Conservation (phyloP, 345 rosid species). For the sweet orange (Citrus sinensis) region DVS_A1.0 CM039162.1:6046501-6047000, state of each 20-base stretch:
- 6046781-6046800: neutral
- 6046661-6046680: neutral
- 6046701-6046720: conserved; percentile 86
- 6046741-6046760: conserved; percentile 55
- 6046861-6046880: conserved; percentile 77
- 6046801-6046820: conserved; percentile 21
- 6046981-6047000: conserved; percentile 80
- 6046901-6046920: conserved; percentile 94
- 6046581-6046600: neutral
- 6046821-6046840: conserved; percentile 8
- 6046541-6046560: conserved; percentile 5
- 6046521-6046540: conserved; percentile 4
- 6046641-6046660: neutral
- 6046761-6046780: neutral
- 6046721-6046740: conserved; percentile 82
- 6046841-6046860: conserved; percentile 24
- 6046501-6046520: conserved; percentile 49
- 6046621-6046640: neutral
- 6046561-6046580: neutral
- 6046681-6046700: conserved; percentile 30
- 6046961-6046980: conserved; percentile 86
- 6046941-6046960: conserved; percentile 98
- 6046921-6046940: conserved; percentile 82
- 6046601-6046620: too few relatives aligned
- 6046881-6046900: conserved; percentile 90